Conservation (phyloP, 140 eudicot species). For the Flaveria floridana region DNA sequence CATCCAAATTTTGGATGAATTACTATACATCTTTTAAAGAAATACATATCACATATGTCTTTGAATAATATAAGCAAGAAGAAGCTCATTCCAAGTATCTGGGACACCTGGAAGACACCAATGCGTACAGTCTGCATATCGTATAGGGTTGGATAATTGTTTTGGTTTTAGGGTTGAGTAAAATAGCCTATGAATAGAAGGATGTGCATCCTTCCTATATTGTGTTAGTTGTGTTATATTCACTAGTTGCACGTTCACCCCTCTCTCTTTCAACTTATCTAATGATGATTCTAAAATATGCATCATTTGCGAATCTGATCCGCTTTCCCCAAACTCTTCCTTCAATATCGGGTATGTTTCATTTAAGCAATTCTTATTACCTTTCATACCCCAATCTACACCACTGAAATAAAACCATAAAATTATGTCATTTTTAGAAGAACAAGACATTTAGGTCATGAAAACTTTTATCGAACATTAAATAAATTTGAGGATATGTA, state of each 20-base stretch:
- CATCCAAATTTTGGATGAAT: neutral
- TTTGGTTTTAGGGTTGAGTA: constrained; percentile 10
- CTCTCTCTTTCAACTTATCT: constrained; percentile 6
- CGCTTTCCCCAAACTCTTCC: constrained; percentile 10
- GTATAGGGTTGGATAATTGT: constrained; percentile 5
- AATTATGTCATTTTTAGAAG: neutral
- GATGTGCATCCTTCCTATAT: constrained; percentile 10
- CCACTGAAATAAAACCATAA: constrained; percentile 1
- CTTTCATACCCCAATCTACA: constrained; percentile 10
- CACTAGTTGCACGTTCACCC: constrained; percentile 17
- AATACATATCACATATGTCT: neutral
- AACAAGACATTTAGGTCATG: neutral
- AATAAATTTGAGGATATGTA: neutral
- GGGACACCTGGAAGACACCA: constrained; percentile 18
- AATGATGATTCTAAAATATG: constrained; percentile 3
- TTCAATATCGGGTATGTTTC: constrained; percentile 4
- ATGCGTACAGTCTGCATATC: constrained; percentile 11
- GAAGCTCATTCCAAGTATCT: constrained; percentile 11
- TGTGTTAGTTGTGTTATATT: constrained; percentile 17
- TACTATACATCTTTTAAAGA: neutral
- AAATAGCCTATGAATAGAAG: constrained; percentile 5
- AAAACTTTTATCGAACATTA: neutral
- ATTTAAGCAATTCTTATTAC: constrained; percentile 1
- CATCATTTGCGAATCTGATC: constrained; percentile 3
- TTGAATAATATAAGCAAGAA: neutral